Evolutionary conservation across 495 filamentous ascomycete genomes (phyloP), one percentile per base, ranked within the genome.

Genomic region (Neurospora hispaniola): DNA sequence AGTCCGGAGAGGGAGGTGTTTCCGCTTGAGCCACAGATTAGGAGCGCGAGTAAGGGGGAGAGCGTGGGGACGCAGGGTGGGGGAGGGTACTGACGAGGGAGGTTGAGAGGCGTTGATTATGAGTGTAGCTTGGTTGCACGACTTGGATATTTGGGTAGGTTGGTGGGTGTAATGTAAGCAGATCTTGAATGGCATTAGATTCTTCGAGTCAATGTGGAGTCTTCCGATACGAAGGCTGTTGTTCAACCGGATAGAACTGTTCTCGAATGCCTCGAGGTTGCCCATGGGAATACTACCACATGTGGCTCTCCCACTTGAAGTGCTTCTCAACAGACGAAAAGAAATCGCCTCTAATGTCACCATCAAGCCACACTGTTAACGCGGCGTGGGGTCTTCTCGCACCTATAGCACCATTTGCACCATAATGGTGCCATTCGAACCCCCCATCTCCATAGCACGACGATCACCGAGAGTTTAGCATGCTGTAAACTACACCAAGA

Each of bases 11-110:
- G 82, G 27, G 81, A 86, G 46, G 81, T 82, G 1, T 86, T 90
- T 77, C 86, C 88, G 3, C 80, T 88, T 39, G 86, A 89, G 75
- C 86, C 87, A 2, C 78, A 76, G 42, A 79, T 88, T 73, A 80
- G 85, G 12, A 83, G 77, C 44, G 78, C 81, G 35, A 79, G 80
- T 62, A 84, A 80, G 74, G 80, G 78, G 42, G 69, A 80, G 16
- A 42, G n/a, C 27, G 42, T 18, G 69, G 46, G 66, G 46, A 54
- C 46, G 20, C 46, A 54, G 46, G 46, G 46, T 27, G 46, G 46
- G 10, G 46, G 46, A 54, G 46, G 46, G 10, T 54, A 54, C 12
- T 54, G 46, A 54, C 23, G 46, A 10, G 20, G 4, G 46, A 23
- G 46, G 46, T 23, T 4, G 20, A 23, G 20, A 54, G 5, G 46